Percentiles rank a stretch among this genome's conserved stretches.
Conservation (phyloP, 2,329 filamentous ascomycete species). For the Xylariaceae sp. region DNA sequence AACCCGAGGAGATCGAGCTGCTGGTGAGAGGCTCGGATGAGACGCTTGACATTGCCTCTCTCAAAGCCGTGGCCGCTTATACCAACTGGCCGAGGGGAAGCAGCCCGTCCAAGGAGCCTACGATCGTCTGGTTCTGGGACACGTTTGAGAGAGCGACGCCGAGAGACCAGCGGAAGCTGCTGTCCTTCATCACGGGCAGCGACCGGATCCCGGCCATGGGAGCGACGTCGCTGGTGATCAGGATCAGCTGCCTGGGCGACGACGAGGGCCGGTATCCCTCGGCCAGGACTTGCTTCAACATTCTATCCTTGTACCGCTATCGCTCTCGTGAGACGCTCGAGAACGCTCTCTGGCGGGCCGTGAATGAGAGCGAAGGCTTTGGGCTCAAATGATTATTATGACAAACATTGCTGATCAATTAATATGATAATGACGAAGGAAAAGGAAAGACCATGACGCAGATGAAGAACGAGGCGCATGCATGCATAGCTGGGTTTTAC, state of each 20-base stretch:
- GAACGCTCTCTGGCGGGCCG: slow-evolving; percentile 72
- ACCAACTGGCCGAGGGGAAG: slow-evolving; percentile 64
- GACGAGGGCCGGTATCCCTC: slow-evolving; percentile 73
- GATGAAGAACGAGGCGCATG: too few species aligned
- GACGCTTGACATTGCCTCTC: slow-evolving; percentile 67
- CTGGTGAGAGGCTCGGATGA: slow-evolving; percentile 82
- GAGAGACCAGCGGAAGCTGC: slow-evolving; percentile 66
- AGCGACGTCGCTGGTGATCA: slow-evolving; percentile 69
- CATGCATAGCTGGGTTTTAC: too few species aligned
- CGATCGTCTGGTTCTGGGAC: slow-evolving; percentile 84
- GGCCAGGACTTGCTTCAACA: slow-evolving; percentile 88
- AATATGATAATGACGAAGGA: slow-evolving; percentile 12
- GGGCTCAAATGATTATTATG: slow-evolving; percentile 52
- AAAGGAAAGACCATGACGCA: slow-evolving; percentile 3
- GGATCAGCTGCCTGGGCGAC: slow-evolving; percentile 68
- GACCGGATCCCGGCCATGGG: slow-evolving; percentile 88
- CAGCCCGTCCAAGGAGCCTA: slow-evolving; percentile 53
- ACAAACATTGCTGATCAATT: neutral
- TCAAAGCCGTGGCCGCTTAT: slow-evolving; percentile 73
- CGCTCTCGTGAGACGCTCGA: slow-evolving; percentile 60
- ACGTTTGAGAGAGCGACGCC: slow-evolving; percentile 63
- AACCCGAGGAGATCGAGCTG: slow-evolving; percentile 86
- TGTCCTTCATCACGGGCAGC: slow-evolving; percentile 85
- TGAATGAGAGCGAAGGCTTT: slow-evolving; percentile 88
- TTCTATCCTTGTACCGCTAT: slow-evolving; percentile 72